phyloP scores from a whole-genome alignment of 2,329 filamentous ascomycete species.

The Diaporthe australafricana region DNA sequence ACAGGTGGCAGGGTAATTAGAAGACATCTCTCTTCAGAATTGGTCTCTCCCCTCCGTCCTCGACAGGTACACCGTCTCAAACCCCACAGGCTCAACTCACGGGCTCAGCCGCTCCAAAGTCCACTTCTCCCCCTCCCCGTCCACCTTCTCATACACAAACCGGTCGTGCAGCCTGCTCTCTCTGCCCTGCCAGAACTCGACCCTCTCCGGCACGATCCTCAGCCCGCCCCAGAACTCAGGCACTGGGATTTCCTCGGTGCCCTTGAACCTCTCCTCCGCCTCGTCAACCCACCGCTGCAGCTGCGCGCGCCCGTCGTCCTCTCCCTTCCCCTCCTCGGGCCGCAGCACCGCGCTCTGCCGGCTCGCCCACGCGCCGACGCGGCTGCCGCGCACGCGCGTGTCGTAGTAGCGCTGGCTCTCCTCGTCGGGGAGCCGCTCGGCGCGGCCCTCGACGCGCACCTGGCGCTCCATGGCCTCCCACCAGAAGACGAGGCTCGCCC shows the following conservation, averaged over 20 bases:
- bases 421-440: constrained; percentile 73
- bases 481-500: constrained; percentile 88
- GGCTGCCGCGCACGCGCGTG: constrained; percentile 79
- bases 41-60: neutral
- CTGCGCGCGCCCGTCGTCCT: constrained; percentile 76
- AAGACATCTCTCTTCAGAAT: too few relatives aligned
- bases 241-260: constrained; percentile 83
- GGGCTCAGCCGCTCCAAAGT: constrained; percentile 80
- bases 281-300: constrained; percentile 84
- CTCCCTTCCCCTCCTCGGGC: constrained; percentile 40
- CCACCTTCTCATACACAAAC: constrained; percentile 81
- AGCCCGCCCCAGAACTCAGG: constrained; percentile 96
- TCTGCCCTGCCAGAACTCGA: constrained; percentile 98
- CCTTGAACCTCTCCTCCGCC: constrained; percentile 80
- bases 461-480: constrained; percentile 90
- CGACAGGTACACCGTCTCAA: neutral
- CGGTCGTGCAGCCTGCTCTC: constrained; percentile 92
- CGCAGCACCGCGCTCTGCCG: constrained; percentile 83
- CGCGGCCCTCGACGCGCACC: constrained; percentile 85
- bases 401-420: constrained; percentile 80
- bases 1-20: neutral
- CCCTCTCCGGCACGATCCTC: constrained; percentile 82
- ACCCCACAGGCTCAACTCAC: too few relatives aligned
- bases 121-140: constrained; percentile 65
- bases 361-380: constrained; percentile 94